Evolutionary conservation across 2,329 filamentous ascomycete genomes (phyloP).

Genomic region (Xylariaceae sp.): DNA sequence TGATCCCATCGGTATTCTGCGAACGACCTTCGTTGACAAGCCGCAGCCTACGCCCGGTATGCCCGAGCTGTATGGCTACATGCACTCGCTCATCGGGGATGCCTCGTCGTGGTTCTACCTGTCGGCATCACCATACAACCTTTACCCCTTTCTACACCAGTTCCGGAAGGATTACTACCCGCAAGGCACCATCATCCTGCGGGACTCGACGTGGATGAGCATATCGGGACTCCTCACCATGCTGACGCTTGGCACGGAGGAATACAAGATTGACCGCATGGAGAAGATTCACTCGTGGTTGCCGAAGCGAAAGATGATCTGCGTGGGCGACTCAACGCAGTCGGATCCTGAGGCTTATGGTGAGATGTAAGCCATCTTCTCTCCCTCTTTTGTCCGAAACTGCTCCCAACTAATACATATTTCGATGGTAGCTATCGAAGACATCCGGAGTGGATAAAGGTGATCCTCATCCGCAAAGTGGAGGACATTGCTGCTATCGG

Average conservation of each 20-base stretch:
- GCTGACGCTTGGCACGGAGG: constrained; percentile 72
- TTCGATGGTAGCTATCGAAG: constrained; percentile 47
- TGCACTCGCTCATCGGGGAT: constrained; percentile 49
- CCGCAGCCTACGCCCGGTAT: constrained; percentile 70
- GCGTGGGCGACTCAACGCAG: constrained; percentile 87
- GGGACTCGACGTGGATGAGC: constrained; percentile 82
- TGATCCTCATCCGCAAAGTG: constrained; percentile 83
- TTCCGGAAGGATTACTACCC: constrained; percentile 71
- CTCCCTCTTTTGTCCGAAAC: too few species aligned
- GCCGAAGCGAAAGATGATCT: constrained; percentile 71
- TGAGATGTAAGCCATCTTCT: constrained; percentile 53
- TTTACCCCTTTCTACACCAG: constrained; percentile 76
- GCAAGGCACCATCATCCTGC: constrained; percentile 73
- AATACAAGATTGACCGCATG: constrained; percentile 81
- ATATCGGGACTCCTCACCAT: constrained; percentile 72
- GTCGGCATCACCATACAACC: constrained; percentile 87
- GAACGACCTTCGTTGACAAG: constrained; percentile 74
- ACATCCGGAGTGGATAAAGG: constrained; percentile 69
- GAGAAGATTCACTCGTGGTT: constrained; percentile 73
- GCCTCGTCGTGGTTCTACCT: constrained; percentile 85
- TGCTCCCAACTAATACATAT: constrained; percentile 6
- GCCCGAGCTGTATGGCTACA: constrained; percentile 72
- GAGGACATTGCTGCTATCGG: constrained; percentile 64
- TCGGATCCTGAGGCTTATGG: constrained; percentile 87
- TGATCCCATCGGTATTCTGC: constrained; percentile 72